Evolutionary conservation across 106 monocot species (phyloP), one percentile per base, ranked within the genome.

Genomic region (Dioscorea zingiberensis): DNA sequence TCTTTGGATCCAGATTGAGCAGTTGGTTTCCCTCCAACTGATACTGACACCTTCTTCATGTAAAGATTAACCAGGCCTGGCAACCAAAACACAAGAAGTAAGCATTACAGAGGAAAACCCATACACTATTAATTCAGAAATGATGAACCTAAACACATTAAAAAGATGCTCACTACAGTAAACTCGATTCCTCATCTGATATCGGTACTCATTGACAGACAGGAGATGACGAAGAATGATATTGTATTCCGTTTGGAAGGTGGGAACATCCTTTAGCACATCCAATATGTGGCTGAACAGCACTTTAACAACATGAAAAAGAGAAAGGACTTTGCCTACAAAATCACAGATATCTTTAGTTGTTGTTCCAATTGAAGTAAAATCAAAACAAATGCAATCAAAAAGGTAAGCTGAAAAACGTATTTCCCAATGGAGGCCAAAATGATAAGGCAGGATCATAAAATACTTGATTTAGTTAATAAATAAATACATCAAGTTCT

Each of bases 271-370:
- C 47, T 58, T 86, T 53, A 82, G 58, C 32, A 98, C 82, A 45
- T 98, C 86, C 69, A 72, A 82, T 44, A 92, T 79, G 68, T 98
- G 88, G 78, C 49, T 78, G 68, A 89, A 92, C 58, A 92, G 70
- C 60, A 64, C 27, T 71, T 84, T 98, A 58, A 64, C 80, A 55
- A 92, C 79, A 38, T 85, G 75, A 38, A 81, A 58, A 29, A 97
- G 71, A 70, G 76, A 70, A 21, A 97, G 49, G 5, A 47, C 46
- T 55, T 71, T 78, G 11, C 88, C 97, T 97, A 69, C 58, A 58
- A 73, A 64, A 71, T 21, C 28, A 38, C 8, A 66, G 51, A 16
- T 15, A 18, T 19, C 51, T 51, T 51, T 13, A 15, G 51, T 38
- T 10, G 10, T 38, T 38, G 38, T 38, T 38, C 4, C 38, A 38